Evolutionary conservation across 768 basidiomycete species (phyloP).

Genomic region (Podaxis sp.): DNA sequence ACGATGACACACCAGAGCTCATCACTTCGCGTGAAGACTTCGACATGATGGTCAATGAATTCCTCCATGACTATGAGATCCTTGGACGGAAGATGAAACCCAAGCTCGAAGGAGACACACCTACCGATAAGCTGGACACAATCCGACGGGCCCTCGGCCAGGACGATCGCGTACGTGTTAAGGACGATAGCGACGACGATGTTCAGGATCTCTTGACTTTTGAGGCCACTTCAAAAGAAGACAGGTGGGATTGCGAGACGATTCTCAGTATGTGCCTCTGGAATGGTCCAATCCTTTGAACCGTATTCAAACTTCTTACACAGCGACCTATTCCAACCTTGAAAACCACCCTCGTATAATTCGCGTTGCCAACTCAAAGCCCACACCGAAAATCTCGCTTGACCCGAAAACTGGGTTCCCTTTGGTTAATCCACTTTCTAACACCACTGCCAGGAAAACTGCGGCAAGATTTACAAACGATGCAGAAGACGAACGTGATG

Average conservation of each 20-base stretch:
- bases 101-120: conserved; percentile 69
- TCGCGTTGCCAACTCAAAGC: conserved; percentile 53
- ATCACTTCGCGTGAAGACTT: conserved; percentile 88
- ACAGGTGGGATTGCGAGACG: conserved; percentile 95
- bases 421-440: conserved; percentile 29
- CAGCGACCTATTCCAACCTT: conserved; percentile 95
- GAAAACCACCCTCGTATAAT: conserved; percentile 96
- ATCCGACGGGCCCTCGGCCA: conserved; percentile 77
- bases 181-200: conserved; percentile 43
- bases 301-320: conserved; percentile 8
- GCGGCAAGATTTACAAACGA: conserved; percentile 19
- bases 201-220: conserved; percentile 39
- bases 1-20: conserved; percentile 67
- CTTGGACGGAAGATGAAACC: conserved; percentile 84
- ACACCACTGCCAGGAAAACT: conserved; percentile 9
- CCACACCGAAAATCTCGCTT: conserved; percentile 62
- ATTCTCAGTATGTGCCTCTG: conserved; percentile 69
- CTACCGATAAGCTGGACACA: conserved; percentile 76
- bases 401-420: conserved; percentile 82
- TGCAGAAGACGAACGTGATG: conserved; percentile 27
- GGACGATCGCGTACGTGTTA: conserved; percentile 53
- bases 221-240: conserved; percentile 60
- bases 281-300: background rate
- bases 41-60: conserved; percentile 88
- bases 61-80: conserved; percentile 88